A percentile compares a stretch with the other conserved stretches of the same genome.
Conservation (phyloP, 805 yeast genomes). For the Pichia heedii region DNA sequence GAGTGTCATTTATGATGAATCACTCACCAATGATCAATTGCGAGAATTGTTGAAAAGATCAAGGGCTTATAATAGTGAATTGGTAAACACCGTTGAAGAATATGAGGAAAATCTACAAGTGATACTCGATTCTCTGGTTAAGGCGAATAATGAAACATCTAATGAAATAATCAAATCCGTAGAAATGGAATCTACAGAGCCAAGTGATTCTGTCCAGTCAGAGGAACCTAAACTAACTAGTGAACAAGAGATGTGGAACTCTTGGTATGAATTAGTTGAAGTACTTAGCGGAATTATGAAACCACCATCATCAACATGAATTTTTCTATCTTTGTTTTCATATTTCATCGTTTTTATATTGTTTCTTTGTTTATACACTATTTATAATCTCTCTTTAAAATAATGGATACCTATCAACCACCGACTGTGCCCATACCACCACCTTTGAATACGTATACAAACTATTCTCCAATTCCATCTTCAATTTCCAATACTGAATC, state of each 20-base stretch:
- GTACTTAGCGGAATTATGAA: background rate
- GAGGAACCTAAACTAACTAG: too few relatives aligned
- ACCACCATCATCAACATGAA: too few relatives aligned
- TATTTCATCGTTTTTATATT: too few relatives aligned
- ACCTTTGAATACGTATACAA: slow-evolving; percentile 2
- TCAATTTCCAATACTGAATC: background rate
- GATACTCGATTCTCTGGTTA: background rate
- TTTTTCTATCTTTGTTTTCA: too few relatives aligned
- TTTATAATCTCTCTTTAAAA: background rate
- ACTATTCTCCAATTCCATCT: slow-evolving; percentile 1
- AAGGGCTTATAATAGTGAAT: background rate
- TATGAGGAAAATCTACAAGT: background rate
- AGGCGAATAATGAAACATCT: background rate
- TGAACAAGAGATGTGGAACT: background rate
- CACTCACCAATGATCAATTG: background rate
- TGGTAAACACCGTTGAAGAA: background rate
- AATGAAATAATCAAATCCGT: background rate
- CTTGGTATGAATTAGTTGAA: background rate
- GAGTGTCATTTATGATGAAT: background rate
- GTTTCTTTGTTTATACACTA: background rate
- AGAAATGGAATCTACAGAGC: background rate
- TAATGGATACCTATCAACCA: background rate
- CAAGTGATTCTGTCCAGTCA: too few relatives aligned
- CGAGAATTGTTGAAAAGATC: background rate
- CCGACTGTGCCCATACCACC: slow-evolving; percentile 5